Conservation (phyloP, 208 protist genomes). For the Phytomonas sp. region DNA sequence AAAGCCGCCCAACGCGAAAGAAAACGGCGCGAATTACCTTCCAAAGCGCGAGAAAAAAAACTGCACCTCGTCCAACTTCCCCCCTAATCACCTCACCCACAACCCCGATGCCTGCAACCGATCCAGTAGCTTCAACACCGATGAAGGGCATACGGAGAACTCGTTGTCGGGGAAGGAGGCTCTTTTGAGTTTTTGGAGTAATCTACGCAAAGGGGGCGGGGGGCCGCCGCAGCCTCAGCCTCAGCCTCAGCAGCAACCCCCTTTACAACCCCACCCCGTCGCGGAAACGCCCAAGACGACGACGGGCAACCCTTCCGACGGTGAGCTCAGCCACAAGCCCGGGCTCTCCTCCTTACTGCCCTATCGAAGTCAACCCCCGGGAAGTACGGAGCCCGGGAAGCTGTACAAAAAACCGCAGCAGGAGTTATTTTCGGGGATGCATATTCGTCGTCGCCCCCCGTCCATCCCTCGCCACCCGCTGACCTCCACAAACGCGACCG, state of each 20-base stretch:
- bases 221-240: slow-evolving; percentile 6
- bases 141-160: neutral
- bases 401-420: slow-evolving; percentile 14
- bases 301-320: neutral
- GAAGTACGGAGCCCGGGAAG: neutral
- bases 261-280: neutral
- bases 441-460: slow-evolving; percentile 60
- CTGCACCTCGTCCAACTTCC: neutral
- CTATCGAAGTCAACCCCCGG: neutral
- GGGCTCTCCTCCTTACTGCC: neutral
- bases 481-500: slow-evolving; percentile 1
- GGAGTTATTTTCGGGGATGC: slow-evolving; percentile 54
- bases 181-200: neutral
- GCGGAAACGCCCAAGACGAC: neutral
- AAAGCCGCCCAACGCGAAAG: neutral
- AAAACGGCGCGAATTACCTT: neutral
- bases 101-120: neutral
- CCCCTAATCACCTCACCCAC: neutral
- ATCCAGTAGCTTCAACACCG: neutral
- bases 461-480: slow-evolving; percentile 23
- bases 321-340: neutral
- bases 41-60: neutral
- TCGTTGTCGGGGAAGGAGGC: neutral
- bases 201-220: neutral
- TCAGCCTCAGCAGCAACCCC: neutral